Base-by-base conservation (phyloP, 139 green algal species). In the Spirogloea muscicola region DNA sequence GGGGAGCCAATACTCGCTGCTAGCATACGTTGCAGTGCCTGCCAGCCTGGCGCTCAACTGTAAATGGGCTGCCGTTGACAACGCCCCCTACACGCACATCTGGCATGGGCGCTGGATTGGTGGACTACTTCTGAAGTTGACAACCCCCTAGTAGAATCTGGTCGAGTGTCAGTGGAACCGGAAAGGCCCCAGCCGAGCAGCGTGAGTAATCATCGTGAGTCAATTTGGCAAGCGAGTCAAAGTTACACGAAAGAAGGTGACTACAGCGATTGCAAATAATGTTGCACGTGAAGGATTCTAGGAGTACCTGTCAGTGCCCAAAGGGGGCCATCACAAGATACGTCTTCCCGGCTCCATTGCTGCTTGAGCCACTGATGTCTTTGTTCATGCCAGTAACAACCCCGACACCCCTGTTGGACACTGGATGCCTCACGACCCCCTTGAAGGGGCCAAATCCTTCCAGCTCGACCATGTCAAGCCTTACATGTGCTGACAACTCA, bases 381-480 rank as follows among this genome's bases (percentile, higher is more conserved):
- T 74, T 31, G 64, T 96, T 96, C 25, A 58, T 40, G 0, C 92
- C 92, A 2, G 77, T 89, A 1, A 97, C 59, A 6, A 90, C 83
- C 7, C 86, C 74, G 58, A 96, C 57, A 13, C 92, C 91, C 0
- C 87, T 66, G 4, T 18, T 7, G 0, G 37, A 27, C 41, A 96
- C 81, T 0, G 80, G 52, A 68, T 96, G 96, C 21, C 6, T 33
- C 27, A 52, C 41, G 6, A 27, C 21, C 10, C 69, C 41, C 74
- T 72, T 79, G 78, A 95, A 96, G 34, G 91, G 88, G 5, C 92
- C 92, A 48, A 90, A 96, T 3, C 91, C 91, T 64, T 92, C 81
- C 2, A 96, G 41, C 41, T 87, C 72, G 7, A 96, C 68, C 0
- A 48, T 21, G 0, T 87, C 2, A 25, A 93, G 79, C n/a, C 74